A percentile compares a stretch with the other conserved stretches of the same genome.
Evolutionary conservation across 2,329 filamentous ascomycete genomes (phyloP).

Genomic region (Neobulgaria alba): DNA sequence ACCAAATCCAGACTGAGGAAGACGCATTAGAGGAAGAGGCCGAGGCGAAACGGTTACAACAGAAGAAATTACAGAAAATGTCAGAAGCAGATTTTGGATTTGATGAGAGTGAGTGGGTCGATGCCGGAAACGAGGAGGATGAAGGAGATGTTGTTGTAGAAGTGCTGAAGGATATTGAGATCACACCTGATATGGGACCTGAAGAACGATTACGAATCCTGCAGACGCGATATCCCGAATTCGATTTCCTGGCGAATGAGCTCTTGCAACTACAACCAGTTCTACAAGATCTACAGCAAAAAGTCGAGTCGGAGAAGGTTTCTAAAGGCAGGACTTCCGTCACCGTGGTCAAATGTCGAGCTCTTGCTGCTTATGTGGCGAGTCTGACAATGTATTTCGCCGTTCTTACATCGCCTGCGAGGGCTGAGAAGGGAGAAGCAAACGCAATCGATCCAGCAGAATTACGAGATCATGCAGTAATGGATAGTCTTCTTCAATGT

Average conservation of each 20-base stretch:
- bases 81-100: constrained; percentile 88
- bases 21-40: constrained; percentile 83
- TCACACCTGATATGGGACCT: constrained; percentile 68
- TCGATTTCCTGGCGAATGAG: constrained; percentile 77
- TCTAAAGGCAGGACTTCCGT: constrained; percentile 1
- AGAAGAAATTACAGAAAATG: constrained; percentile 86
- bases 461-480: constrained; percentile 81
- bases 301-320: constrained; percentile 37
- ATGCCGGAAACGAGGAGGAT: constrained; percentile 39
- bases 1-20: constrained; percentile 56
- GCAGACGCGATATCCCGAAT: constrained; percentile 80
- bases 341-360: constrained; percentile 56
- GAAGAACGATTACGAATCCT: constrained; percentile 71
- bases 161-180: constrained; percentile 73
- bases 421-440: constrained; percentile 43
- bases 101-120: constrained; percentile 79
- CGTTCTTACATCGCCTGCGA: constrained; percentile 72
- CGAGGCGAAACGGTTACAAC: constrained; percentile 79
- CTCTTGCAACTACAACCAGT: constrained; percentile 41
- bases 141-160: constrained; percentile 65
- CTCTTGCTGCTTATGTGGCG: constrained; percentile 78
- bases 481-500: constrained; percentile 74
- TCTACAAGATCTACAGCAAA: constrained; percentile 48
- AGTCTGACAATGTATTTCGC: constrained; percentile 91
- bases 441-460: constrained; percentile 66